Conservation (phyloP, 495 filamentous ascomycete species). For the Alectoria sarmentosa region DNA sequence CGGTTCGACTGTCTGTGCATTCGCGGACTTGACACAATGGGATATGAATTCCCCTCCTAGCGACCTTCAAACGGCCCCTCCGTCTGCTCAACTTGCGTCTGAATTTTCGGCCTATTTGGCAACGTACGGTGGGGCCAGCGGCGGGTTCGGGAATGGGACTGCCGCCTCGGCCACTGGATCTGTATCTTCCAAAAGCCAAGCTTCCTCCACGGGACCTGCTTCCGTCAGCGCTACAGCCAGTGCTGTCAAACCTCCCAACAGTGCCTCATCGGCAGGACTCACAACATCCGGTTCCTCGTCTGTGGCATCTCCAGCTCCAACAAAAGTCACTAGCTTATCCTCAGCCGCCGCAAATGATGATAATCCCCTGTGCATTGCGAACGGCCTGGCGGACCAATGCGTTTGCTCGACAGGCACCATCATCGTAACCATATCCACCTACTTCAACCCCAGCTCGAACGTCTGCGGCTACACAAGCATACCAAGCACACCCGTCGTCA, state of each 20-base stretch:
- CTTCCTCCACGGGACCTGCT: not conserved
- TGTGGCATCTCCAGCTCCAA: not conserved
- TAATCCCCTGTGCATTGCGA: not conserved
- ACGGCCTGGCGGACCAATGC: not conserved
- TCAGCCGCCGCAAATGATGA: not conserved
- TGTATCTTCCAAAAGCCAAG: not conserved
- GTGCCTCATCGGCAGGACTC: not conserved
- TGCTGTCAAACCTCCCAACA: not conserved
- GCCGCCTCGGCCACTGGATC: not conserved
- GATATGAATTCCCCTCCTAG: not conserved
- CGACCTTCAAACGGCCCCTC: not conserved
- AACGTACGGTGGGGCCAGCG: not conserved
- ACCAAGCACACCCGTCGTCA: not conserved
- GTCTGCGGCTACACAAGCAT: not conserved
- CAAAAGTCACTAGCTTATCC: not conserved
- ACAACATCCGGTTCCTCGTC: not conserved
- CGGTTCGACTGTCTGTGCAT: not conserved
- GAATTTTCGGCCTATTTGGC: not conserved
- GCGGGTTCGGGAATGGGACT: not conserved
- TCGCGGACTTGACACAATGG: not conserved
- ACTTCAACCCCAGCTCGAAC: not conserved
- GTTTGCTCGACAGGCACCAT: not conserved
- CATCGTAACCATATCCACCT: not conserved
- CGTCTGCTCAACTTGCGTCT: not conserved
- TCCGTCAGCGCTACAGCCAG: not conserved